Base-by-base conservation (phyloP, 345 rosid genomes). In the Populus pruinosa region DNA sequence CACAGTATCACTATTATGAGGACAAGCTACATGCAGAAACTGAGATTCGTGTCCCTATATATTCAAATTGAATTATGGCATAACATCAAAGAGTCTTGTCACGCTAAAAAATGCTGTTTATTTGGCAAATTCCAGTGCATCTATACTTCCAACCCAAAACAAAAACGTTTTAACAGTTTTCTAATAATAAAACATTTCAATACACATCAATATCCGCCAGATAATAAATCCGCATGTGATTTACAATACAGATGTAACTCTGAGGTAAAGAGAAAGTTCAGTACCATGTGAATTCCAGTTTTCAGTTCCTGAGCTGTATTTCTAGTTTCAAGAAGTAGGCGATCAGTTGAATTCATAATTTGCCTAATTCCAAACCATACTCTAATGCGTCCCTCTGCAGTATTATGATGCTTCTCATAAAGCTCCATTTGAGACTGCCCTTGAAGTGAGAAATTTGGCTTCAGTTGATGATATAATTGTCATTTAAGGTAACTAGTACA, bases 281-380 rank as follows among this genome's bases (percentile, higher is more conserved):
- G 66, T 87, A 91, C 93, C 95, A 91, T 91, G 76, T 89, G 92
- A 70, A 91, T 88, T 79, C 91, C 95, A 49, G 95, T 91, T 68
- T 84, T 82, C 75, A 91, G 78, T 73, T 91, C 91, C 83, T 76
- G 81, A 38, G 95, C 93, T 5, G 61, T 41, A 36, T 89, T 87
- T 82, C 87, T 86, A 39, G 95, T 89, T 79, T 87, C 86, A 59
- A 85, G 78, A 13, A 91, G 86, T 38, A 91, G 78, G 56, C 78
- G 84, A 79, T 91, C 93, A 71, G 91, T 85, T 70, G 91, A 75
- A 84, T 91, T 91, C 93, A 89, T 91, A 39, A 82, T 79, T 83
- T 87, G 90, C 84, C 95, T 87, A 62, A 91, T 82, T 71, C 91
- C 95, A 83, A 89, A 74, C 93, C 93, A 91, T 38, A 91, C 79